Evolutionary conservation across 495 filamentous ascomycete genomes (phyloP), one percentile per base, ranked within the genome.

Genomic region (Hypoxylon crocopeplum): DNA sequence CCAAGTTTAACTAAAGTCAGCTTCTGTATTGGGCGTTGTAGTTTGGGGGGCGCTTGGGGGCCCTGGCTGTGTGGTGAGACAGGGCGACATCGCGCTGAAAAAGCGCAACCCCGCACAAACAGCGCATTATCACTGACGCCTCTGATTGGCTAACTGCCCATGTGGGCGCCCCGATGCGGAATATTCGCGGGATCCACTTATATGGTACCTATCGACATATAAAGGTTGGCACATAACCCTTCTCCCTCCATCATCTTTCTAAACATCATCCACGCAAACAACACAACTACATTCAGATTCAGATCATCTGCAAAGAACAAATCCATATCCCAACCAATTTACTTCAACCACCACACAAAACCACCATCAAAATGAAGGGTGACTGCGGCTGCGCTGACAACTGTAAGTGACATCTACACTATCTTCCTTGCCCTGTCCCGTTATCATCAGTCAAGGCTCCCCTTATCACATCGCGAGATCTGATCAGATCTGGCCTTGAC

Each of bases 361-460:
- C 16, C 49, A 69, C 38, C 62, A 62, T 50, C 75, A 78, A 72
- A 59, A 77, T 79, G 76, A 73, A 72, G 64, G 75, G 73, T 58
- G 71, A 74, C 56, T 79, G 77, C 68, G 59, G 64, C 61, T 80
- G 78, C 70, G 72, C 74, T 68, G 77, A 76, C 68, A 72, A 73
- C 64, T 79, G 77, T 79, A 64, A 64, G 77, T 75, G 1, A 48
- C 25, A 55, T 22, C 24, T 38, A n/a, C 12, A 17, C 24, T 7
- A 34, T 20, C 37, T 7, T n/a, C 27, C 24, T 27, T 29, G 44
- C 27, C 2, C 17, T 48, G 38, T 52, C 48, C 50, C 52, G 41
- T 40, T 30, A 52, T 61, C 53, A 25, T n/a, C n/a, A n/a, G n/a
- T n/a, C n/a, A n/a, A n/a, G n/a, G n/a, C n/a, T n/a, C n/a, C n/a